phyloP scores from a whole-genome alignment of 2,329 filamentous ascomycete species.

The Aspergillus hiratsukae region DNA sequence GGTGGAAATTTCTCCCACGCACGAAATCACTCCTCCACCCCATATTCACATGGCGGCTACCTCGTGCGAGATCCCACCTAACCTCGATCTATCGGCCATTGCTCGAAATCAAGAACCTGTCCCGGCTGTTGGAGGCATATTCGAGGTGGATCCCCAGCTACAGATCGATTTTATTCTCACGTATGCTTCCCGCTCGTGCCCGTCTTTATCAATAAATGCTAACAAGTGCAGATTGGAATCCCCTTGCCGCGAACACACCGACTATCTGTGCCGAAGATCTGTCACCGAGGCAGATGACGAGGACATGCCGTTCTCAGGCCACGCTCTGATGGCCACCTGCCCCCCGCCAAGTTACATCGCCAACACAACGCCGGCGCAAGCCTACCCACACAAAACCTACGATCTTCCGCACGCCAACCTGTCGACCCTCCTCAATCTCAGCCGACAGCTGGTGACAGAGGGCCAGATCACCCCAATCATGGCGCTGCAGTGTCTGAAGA shows the following conservation, averaged over 20 bases:
- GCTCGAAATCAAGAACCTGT: slow-evolving; percentile 16
- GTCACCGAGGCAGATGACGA: slow-evolving; percentile 54
- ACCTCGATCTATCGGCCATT: slow-evolving; percentile 21
- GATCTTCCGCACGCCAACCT: slow-evolving; percentile 73
- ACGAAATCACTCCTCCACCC: slow-evolving; percentile 20
- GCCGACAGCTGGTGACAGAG: slow-evolving; percentile 74
- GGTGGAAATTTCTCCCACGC: slow-evolving; percentile 24
- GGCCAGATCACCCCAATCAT: slow-evolving; percentile 87
- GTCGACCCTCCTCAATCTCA: slow-evolving; percentile 76
- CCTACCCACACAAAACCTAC: slow-evolving; percentile 69
- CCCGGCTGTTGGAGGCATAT: slow-evolving; percentile 34
- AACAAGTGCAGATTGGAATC: slow-evolving; percentile 51
- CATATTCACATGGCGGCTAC: slow-evolving; percentile 17
- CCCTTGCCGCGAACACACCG: slow-evolving; percentile 50
- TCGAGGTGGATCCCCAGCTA: slow-evolving; percentile 44
- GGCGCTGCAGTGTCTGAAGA: slow-evolving; percentile 81
- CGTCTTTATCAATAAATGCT: background rate
- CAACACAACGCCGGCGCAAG: slow-evolving; percentile 48
- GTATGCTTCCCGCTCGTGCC: slow-evolving; percentile 26
- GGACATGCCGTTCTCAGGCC: slow-evolving; percentile 66
- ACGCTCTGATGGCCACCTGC: slow-evolving; percentile 89
- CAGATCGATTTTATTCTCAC: slow-evolving; percentile 46
- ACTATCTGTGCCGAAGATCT: slow-evolving; percentile 83
- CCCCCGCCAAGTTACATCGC: slow-evolving; percentile 65
- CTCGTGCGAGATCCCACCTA: slow-evolving; percentile 21